Evolutionary conservation across 1,139 yeast genomes (phyloP).

Genomic region (Debaryomycetaceae sp.): DNA sequence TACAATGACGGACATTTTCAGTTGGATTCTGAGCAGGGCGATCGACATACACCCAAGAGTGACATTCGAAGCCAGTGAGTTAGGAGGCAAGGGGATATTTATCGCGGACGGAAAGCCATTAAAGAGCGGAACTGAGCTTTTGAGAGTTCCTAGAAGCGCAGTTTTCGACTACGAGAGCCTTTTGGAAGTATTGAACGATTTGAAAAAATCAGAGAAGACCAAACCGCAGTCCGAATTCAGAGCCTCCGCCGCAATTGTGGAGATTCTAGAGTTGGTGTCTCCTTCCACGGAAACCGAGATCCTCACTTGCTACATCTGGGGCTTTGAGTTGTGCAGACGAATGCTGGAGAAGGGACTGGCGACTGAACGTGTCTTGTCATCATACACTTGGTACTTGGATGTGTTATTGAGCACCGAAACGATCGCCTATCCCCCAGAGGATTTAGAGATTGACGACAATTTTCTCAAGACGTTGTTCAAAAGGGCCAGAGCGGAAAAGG

Average conservation of each 20-base stretch:
- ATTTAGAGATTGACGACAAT: constrained; percentile 11
- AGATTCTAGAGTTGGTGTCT: constrained; percentile 17
- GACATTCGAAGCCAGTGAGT: constrained; percentile 18
- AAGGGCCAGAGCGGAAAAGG: constrained; percentile 16
- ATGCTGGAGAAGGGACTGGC: constrained; percentile 1
- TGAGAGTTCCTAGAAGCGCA: constrained; percentile 31
- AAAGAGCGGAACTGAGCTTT: constrained; percentile 14
- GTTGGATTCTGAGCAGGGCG: background rate
- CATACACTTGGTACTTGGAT: constrained; percentile 22
- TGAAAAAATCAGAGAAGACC: constrained; percentile 18
- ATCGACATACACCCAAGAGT: constrained; percentile 11
- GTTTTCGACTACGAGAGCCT: constrained; percentile 29
- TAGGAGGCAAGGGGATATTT: constrained; percentile 38
- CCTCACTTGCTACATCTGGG: constrained; percentile 25
- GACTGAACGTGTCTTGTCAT: constrained; percentile 9
- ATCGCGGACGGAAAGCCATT: constrained; percentile 9
- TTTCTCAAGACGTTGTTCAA: constrained; percentile 14
- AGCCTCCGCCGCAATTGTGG: constrained; percentile 18
- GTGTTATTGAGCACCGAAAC: constrained; percentile 20
- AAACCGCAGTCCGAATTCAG: constrained; percentile 10
- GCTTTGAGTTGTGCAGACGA: constrained; percentile 12
- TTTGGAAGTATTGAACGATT: constrained; percentile 20
- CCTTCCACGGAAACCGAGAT: constrained; percentile 31
- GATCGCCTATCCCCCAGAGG: constrained; percentile 7
- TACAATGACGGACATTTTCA: background rate